Evolutionary conservation across 352 stramenopile genomes (phyloP).

Genomic region (Phytophthora niederhauseri): DNA sequence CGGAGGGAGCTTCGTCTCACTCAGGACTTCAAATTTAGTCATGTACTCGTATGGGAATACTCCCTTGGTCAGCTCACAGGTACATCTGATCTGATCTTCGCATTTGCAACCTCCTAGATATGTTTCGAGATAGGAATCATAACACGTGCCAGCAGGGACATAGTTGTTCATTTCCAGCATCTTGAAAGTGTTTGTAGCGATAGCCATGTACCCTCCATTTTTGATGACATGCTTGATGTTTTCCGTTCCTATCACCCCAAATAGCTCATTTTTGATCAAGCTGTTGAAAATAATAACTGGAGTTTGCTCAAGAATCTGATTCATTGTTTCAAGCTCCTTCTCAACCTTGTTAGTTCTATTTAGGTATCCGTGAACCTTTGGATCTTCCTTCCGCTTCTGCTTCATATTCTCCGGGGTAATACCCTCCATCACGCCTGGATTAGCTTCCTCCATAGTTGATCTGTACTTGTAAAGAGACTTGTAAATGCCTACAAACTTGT

Average conservation of each 20-base stretch:
- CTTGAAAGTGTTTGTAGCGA: constrained; percentile 29
- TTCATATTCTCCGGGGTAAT: background rate
- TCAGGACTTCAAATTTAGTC: constrained; percentile 31
- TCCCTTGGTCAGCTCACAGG: constrained; percentile 33
- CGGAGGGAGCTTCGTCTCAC: constrained; percentile 27
- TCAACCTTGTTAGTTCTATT: too few relatives aligned
- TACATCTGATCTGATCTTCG: constrained; percentile 34
- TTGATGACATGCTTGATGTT: constrained; percentile 32
- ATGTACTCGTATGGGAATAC: constrained; percentile 48
- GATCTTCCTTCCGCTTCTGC: background rate
- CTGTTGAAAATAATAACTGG: too few relatives aligned
- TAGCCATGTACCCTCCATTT: constrained; percentile 22
- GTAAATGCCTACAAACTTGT: background rate
- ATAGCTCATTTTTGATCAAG: constrained; percentile 9
- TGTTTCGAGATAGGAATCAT: constrained; percentile 36
- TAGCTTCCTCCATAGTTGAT: background rate
- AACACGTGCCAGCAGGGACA: constrained; percentile 36
- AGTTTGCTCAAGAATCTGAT: too few relatives aligned
- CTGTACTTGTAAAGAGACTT: background rate
- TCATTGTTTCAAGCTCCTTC: too few relatives aligned
- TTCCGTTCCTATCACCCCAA: constrained; percentile 11
- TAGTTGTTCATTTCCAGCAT: constrained; percentile 43
- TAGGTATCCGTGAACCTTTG: background rate
- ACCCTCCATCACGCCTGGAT: background rate
- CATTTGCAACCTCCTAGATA: constrained; percentile 40